phyloP scores from a whole-genome alignment of 2,329 filamentous ascomycete species.

The Phialocephala sp. region DNA sequence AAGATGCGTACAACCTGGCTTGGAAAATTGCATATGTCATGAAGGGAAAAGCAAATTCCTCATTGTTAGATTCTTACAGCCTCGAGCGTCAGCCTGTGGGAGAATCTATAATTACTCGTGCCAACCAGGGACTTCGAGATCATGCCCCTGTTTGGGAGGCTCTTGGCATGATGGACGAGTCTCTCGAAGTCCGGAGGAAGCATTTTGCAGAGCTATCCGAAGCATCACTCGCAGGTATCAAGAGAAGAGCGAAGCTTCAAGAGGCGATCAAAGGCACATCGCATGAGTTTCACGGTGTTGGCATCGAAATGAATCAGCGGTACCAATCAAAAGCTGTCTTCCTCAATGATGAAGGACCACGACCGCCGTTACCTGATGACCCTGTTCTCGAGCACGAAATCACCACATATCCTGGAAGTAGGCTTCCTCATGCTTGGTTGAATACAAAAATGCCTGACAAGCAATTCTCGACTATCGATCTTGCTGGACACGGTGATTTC shows the following conservation, averaged over 20 bases:
- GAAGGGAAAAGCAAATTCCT: conserved; percentile 45
- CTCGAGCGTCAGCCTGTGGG: conserved; percentile 57
- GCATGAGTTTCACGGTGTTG: conserved; percentile 60
- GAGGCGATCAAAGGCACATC: conserved; percentile 50
- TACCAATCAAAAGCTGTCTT: conserved; percentile 56
- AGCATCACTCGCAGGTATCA: conserved; percentile 45
- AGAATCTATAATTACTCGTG: conserved; percentile 53
- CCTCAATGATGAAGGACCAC: conserved; percentile 48
- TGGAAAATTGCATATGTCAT: conserved; percentile 60
- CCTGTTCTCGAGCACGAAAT: conserved; percentile 50
- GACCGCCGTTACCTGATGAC: conserved; percentile 44
- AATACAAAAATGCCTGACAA: conserved; percentile 53
- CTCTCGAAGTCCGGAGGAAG: conserved; percentile 46
- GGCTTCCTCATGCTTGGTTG: conserved; percentile 69
- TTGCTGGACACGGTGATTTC: conserved; percentile 62
- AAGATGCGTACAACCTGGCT: conserved; percentile 61
- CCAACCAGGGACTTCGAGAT: conserved; percentile 62
- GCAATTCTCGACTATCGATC: conserved; percentile 61
- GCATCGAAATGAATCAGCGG: conserved; percentile 63
- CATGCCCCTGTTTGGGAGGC: conserved; percentile 54
- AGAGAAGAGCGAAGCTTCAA: conserved; percentile 48
- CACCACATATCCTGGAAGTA: conserved; percentile 62
- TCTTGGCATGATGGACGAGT: conserved; percentile 50
- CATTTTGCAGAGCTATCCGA: conserved; percentile 51
- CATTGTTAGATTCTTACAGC: conserved; percentile 51